Base-by-base conservation (phyloP, 2,329 filamentous ascomycete species). In the Clonostachys rosea region DNA sequence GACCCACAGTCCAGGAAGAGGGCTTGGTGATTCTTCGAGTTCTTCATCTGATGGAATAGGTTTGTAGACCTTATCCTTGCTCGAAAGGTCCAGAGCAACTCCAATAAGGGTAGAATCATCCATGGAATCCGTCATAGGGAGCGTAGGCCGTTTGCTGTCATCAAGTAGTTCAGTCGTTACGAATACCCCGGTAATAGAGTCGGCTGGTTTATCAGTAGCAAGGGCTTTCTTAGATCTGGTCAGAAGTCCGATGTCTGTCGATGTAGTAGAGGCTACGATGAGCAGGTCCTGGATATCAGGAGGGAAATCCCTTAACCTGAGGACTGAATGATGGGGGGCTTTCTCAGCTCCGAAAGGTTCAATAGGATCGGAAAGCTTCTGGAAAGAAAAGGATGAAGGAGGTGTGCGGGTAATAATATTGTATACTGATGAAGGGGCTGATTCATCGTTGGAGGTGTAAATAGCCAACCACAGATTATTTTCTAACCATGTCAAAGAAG, bases 401-500 rank as follows among this genome's bases (percentile, higher is more conserved):
- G 58, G 76, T 53, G 86, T 75, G 51, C 89, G 81, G 6, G 82
- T 86, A 48, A 96, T 83, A 46, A 95, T 74, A 61, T 95, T 86
- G 59, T 91, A 95, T n/a, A 78, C 75, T 1, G 88, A 90, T 24
- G 79, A 67, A 6, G 83, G 79, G 9, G 75, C 72, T 24, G 75
- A 73, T 37, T 79, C 77, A n/a, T 20, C 18, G 47, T 76, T 74
- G 50, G 76, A 78, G n/a, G 87, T 89, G 65, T 96, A 86, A 18
- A 94, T 80, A 47, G 86, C 76, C 41, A 97, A 74, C 61, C 96
- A 95, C 3, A 92, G 71, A 56, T 95, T 72, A 56, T 94, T 96
- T 59, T 94, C 88, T 17, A 97, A 76, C 94, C 95, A 99, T 36
- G 79, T 78, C 39, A 99, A 76, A 14, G 87, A 86, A 5, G 90